Evolutionary conservation across 176 grass and related monocot genomes (phyloP).

Genomic region (Calamus simplicifolius): DNA sequence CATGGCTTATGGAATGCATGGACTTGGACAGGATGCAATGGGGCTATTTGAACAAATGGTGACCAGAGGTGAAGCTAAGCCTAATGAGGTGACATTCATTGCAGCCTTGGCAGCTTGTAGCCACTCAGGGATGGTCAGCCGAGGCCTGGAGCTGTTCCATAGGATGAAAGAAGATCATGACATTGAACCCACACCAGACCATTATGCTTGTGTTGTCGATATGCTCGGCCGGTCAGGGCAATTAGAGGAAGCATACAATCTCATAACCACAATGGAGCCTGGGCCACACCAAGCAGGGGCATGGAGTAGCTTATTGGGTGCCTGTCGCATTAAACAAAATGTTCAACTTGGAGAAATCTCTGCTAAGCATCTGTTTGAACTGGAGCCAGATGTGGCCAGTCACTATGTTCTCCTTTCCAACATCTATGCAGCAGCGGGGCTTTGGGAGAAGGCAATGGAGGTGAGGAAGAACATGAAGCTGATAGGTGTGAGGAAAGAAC

Average conservation of each 20-base stretch:
- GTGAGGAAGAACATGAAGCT: constrained; percentile 52
- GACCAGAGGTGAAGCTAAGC: constrained; percentile 43
- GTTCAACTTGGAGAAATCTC: constrained; percentile 54
- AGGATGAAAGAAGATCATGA: constrained; percentile 48
- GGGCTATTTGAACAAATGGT: constrained; percentile 62
- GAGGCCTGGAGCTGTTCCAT: constrained; percentile 57
- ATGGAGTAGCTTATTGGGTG: constrained; percentile 75
- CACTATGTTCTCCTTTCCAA: constrained; percentile 91
- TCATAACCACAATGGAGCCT: constrained; percentile 48
- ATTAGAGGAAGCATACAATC: constrained; percentile 47
- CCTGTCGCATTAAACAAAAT: constrained; percentile 63
- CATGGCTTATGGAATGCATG: constrained; percentile 94
- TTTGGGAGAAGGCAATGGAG: constrained; percentile 45
- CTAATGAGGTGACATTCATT: constrained; percentile 77
- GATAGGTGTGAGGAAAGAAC: constrained; percentile 61
- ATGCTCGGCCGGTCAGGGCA: constrained; percentile 64
- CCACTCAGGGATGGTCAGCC: constrained; percentile 68
- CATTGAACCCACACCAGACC: constrained; percentile 47
- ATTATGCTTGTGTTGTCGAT: constrained; percentile 70
- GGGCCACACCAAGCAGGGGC: constrained; percentile 45
- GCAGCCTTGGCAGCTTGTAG: constrained; percentile 77
- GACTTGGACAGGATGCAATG: constrained; percentile 51
- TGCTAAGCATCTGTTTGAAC: constrained; percentile 57
- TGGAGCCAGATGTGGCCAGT: constrained; percentile 74
- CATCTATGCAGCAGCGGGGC: constrained; percentile 66